A percentile compares a stretch with the other conserved stretches of the same genome.
These are phyloP conservation scores for Kockiozyma suomiensis DNA, from an alignment of 805 yeast genomes.

Conservation along the genomic window DNA sequence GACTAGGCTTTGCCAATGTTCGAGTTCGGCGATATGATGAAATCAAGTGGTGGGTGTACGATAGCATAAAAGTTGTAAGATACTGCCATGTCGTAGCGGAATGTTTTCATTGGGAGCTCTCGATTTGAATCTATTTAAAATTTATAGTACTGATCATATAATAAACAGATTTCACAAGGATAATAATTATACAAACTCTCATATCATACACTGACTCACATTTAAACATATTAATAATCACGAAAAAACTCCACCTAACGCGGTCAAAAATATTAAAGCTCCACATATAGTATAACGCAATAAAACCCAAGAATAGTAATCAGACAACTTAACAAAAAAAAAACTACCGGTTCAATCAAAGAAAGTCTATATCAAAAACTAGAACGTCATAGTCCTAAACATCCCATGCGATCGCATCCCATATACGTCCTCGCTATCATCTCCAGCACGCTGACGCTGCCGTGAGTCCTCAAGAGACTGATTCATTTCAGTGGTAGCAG, in stretches of 20 bases:
- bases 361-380: not conserved
- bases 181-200: not conserved
- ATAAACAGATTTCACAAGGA: not conserved
- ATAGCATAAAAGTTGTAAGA: not conserved
- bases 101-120: not conserved
- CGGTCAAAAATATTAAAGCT: too few species aligned
- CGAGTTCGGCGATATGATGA: not conserved
- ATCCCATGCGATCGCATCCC: conserved; percentile 11
- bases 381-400: conserved; percentile 28
- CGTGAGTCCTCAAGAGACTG: not conserved
- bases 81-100: not conserved
- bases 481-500: not conserved
- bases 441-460: not conserved
- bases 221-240: conserved; percentile 3
- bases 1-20: conserved; percentile 51
- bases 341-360: not conserved
- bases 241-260: not conserved
- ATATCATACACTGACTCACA: not conserved
- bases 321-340: not conserved
- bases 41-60: not conserved
- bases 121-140: not conserved
- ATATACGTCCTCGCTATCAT: not conserved
- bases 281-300: not conserved
- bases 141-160: not conserved
- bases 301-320: conserved; percentile 1